Conservation (phyloP, 2,329 filamentous ascomycete genomes). For the Colletotrichum higginsianum region DNA sequence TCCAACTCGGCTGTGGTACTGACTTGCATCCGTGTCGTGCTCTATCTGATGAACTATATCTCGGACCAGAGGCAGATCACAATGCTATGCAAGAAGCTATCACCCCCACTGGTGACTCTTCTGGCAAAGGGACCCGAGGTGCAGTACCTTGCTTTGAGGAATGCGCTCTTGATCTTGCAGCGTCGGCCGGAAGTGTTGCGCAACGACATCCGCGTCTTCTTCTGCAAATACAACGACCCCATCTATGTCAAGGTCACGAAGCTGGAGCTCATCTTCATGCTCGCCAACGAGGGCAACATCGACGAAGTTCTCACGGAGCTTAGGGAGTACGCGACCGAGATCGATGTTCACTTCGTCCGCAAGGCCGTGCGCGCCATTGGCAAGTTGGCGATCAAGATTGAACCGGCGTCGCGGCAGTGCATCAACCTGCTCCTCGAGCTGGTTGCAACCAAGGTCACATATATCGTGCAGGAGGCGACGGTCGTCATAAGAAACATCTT, state of each 20-base stretch:
- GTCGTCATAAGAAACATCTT: conserved; percentile 99
- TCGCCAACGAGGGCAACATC: conserved; percentile 95
- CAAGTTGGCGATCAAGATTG: conserved; percentile 98
- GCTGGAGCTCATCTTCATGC: conserved; percentile 98
- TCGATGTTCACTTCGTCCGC: conserved; percentile 98
- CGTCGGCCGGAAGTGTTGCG: conserved; percentile 91
- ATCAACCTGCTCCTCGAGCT: conserved; percentile 94
- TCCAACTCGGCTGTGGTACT: conserved; percentile 97
- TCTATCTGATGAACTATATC: conserved; percentile 99
- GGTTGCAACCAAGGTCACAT: conserved; percentile 97
- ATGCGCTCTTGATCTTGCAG: conserved; percentile 94
- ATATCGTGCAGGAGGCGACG: conserved; percentile 98
- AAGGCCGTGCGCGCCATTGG: conserved; percentile 98
- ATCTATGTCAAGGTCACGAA: conserved; percentile 99
- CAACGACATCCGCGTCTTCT: conserved; percentile 98
- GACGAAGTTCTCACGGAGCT: conserved; percentile 94
- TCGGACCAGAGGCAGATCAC: conserved; percentile 90
- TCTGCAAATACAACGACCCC: conserved; percentile 99
- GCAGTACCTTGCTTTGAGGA: conserved; percentile 95
- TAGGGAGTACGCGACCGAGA: conserved; percentile 97
- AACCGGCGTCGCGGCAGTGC: conserved; percentile 90
- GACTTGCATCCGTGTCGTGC: conserved; percentile 94
- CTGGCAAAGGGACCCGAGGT: conserved; percentile 97
- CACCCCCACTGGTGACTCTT: conserved; percentile 93
- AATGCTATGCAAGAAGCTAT: conserved; percentile 90